Evolutionary conservation across 148 eudicot species (phyloP), one percentile per base, ranked within the genome.

Genomic region (Camellia japonica): DNA sequence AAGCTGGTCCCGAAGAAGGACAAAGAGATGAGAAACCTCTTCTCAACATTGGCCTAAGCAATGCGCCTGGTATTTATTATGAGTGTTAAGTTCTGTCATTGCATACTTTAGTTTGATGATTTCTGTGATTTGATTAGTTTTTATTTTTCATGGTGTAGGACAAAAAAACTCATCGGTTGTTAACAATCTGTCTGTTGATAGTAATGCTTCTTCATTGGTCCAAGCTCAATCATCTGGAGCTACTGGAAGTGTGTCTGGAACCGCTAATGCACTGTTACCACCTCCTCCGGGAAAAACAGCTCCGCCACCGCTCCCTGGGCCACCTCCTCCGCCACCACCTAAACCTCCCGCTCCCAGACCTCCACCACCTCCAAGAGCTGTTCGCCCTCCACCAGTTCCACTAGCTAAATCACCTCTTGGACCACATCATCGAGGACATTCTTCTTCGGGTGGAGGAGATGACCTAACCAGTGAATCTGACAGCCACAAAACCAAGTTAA

Each of bases 321-420:
- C 90, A 19, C 86, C 90, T 16, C 90, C 92, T 38, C 90, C 90
- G 3, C 87, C 91, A 68, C 52, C 52, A 49, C 90, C 91, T 54
- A 84, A 80, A 80, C 82, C 89, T n/a, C 83, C 88, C 43, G 87
- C 92, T 78, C 90, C 89, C 3, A 79, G 75, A 9, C 85, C 94
- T 52, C 97, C 94, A 47, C 93, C 97, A 4, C 91, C 90, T 46
- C 90, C 93, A 10, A 88, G 80, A 82, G 86, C 47, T 38, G 80
- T 59, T 20, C 86, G 82, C 1, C 91, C 93, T 56, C 98, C 98
- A 5, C 98, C 98, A 20, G 86, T 88, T 61, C 94, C 96, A 23
- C 94, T 60, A 9, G 44, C 43, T 20, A 85, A 82, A 75, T 74
- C 84, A 55, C 80, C 85, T 51, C 87, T 76, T 64, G 93, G 87